A percentile compares a stretch with the other conserved stretches of the same genome.
These are phyloP conservation scores for Blumeriella jaapii DNA, from an alignment of 2,329 filamentous ascomycete genomes.

Conservation along the genomic window DNA sequence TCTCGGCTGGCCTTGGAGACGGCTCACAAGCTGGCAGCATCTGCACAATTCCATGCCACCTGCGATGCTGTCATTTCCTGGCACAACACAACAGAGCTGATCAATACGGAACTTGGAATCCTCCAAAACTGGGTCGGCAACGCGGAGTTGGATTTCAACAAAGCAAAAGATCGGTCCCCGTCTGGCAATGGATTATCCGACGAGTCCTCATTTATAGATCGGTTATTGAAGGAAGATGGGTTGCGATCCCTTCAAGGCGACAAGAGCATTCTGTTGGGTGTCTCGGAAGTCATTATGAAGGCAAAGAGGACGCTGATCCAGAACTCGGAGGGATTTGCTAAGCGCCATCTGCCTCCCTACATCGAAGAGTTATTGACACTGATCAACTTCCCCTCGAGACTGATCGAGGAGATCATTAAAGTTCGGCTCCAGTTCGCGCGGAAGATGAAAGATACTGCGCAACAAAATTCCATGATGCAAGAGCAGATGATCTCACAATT, in stretches of 20 bases:
- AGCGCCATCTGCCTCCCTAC: conserved; percentile 86
- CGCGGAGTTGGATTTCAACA: conserved; percentile 81
- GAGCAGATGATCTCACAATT: conserved; percentile 98
- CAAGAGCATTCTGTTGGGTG: conserved; percentile 72
- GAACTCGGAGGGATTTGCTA: conserved; percentile 74
- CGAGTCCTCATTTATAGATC: conserved; percentile 86
- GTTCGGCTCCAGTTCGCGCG: conserved; percentile 84
- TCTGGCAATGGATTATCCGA: conserved; percentile 67
- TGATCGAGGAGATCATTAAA: conserved; percentile 94
- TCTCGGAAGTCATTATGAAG: conserved; percentile 81
- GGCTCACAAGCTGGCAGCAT: conserved; percentile 67
- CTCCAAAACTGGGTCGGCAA: conserved; percentile 96
- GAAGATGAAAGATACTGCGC: conserved; percentile 89
- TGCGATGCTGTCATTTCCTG: conserved; percentile 86
- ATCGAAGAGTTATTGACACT: conserved; percentile 92
- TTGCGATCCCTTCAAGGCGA: conserved; percentile 84
- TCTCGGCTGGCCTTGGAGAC: conserved; percentile 62
- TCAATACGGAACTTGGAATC: conserved; percentile 87
- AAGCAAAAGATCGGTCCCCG: conserved; percentile 57
- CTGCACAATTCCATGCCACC: conserved; percentile 65
- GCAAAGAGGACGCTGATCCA: conserved; percentile 84
- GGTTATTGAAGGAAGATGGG: conserved; percentile 90
- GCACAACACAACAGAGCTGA: conserved; percentile 94
- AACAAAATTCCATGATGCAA: conserved; percentile 86
- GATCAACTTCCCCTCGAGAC: conserved; percentile 91